Evolutionary conservation across 306 rosid genomes (phyloP).

Genomic region (Rubus parviflorus): DNA sequence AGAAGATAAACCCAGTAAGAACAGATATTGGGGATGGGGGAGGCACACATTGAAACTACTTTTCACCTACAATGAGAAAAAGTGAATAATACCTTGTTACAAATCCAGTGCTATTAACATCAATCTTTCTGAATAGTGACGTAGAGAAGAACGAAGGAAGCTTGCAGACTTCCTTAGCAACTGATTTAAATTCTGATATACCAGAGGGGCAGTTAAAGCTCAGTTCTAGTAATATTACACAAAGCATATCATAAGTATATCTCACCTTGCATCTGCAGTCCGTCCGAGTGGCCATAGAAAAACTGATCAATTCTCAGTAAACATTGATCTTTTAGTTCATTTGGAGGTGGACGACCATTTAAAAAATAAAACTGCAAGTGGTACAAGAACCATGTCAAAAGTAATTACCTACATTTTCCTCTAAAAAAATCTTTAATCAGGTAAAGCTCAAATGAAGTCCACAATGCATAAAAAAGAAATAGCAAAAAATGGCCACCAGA

Average conservation of each 20-base stretch:
- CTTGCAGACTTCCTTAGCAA: constrained; percentile 94
- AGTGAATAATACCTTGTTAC: constrained; percentile 70
- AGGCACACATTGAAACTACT: constrained; percentile 2
- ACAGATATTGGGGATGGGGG: background rate
- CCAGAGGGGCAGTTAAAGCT: constrained; percentile 36
- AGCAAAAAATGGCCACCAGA: constrained; percentile 7
- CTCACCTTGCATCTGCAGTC: constrained; percentile 90
- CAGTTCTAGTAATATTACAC: constrained; percentile 31
- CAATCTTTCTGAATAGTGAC: constrained; percentile 81
- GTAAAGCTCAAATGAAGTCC: constrained; percentile 21
- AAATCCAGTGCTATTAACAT: constrained; percentile 61
- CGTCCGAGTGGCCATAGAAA: constrained; percentile 71
- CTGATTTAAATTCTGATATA: constrained; percentile 71
- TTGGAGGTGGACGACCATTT: constrained; percentile 83
- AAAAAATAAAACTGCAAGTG: constrained; percentile 90
- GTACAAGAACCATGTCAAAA: constrained; percentile 21
- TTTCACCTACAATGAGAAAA: constrained; percentile 20
- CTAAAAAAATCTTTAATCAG: constrained; percentile 12
- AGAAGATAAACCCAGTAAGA: background rate
- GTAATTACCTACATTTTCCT: constrained; percentile 18
- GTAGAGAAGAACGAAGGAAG: constrained; percentile 90
- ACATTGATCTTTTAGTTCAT: constrained; percentile 79
- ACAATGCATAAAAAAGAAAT: background rate
- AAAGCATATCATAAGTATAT: constrained; percentile 27
- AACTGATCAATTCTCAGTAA: constrained; percentile 57